Percentiles rank a stretch among this genome's conserved stretches.
phyloP scores from a whole-genome alignment of 306 rosid species.

The Carpinus fangiana region DNA sequence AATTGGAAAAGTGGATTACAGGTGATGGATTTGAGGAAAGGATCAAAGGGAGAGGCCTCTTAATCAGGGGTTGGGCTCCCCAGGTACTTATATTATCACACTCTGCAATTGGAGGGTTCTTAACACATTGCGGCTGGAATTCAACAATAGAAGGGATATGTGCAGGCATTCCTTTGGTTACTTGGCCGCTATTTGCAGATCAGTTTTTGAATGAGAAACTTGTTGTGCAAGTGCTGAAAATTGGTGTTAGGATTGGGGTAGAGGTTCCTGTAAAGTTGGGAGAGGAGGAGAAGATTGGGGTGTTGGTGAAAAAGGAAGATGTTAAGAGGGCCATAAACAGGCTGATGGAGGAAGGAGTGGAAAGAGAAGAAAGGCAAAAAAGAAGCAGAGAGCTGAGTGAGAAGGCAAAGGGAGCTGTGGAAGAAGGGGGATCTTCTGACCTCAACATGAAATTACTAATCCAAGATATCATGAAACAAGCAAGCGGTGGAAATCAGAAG shows the following conservation, averaged over 20 bases:
- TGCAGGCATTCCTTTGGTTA: slow-evolving; percentile 42
- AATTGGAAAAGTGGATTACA: slow-evolving; percentile 37
- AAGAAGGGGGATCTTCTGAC: slow-evolving; percentile 36
- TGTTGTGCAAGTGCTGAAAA: slow-evolving; percentile 21
- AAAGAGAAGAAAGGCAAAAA: slow-evolving; percentile 16
- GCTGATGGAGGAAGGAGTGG: slow-evolving; percentile 26
- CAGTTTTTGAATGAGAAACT: slow-evolving; percentile 45
- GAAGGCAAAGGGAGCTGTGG: slow-evolving; percentile 30
- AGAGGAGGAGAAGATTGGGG: slow-evolving; percentile 31
- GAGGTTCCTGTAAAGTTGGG: slow-evolving; percentile 28
- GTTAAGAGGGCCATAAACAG: slow-evolving; percentile 29
- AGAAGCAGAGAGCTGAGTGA: slow-evolving; percentile 18
- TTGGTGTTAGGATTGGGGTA: slow-evolving; percentile 37
- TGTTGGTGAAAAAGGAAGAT: slow-evolving; percentile 22
- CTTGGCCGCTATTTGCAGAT: slow-evolving; percentile 44
- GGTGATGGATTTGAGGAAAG: slow-evolving; percentile 45
- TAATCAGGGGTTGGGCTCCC: slow-evolving; percentile 66
- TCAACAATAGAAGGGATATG: slow-evolving; percentile 51
- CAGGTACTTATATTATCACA: slow-evolving; percentile 51
- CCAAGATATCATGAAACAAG: slow-evolving; percentile 16
- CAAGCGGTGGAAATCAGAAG: neutral
- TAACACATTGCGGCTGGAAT: slow-evolving; percentile 71
- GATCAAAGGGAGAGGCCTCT: slow-evolving; percentile 27
- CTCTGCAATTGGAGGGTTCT: slow-evolving; percentile 49
- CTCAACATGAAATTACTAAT: slow-evolving; percentile 10